Evolutionary conservation across 371 early-diverging fungal species (phyloP).

Genomic region (Rhizopus microsporus): DNA sequence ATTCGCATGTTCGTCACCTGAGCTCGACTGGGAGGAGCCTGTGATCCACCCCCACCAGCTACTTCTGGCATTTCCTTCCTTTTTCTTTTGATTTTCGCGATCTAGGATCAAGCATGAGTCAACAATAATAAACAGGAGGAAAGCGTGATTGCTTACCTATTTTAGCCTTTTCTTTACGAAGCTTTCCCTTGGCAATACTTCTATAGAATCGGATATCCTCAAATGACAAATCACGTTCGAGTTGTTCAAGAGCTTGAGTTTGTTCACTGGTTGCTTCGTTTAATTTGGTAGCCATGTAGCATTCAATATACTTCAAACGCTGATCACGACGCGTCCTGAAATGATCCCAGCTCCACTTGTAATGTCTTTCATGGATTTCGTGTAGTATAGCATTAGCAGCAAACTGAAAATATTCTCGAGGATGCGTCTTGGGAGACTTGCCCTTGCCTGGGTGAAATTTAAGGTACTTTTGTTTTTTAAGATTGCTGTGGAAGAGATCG

Average conservation of each 20-base stretch:
- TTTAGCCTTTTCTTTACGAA: slow-evolving; percentile 59
- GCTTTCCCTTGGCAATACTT: slow-evolving; percentile 60
- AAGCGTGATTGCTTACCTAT: slow-evolving; percentile 25
- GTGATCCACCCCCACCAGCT: slow-evolving; percentile 55
- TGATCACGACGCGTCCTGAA: slow-evolving; percentile 72
- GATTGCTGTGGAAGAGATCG: slow-evolving; percentile 68
- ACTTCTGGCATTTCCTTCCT: slow-evolving; percentile 26
- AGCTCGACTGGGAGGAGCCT: slow-evolving; percentile 7
- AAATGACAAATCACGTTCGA: slow-evolving; percentile 71
- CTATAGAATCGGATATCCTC: slow-evolving; percentile 84
- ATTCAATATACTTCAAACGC: slow-evolving; percentile 65
- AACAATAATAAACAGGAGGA: neutral
- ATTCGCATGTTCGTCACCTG: neutral
- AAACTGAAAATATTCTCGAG: slow-evolving; percentile 75
- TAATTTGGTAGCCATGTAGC: slow-evolving; percentile 59
- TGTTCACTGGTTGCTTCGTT: slow-evolving; percentile 44
- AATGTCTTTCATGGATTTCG: slow-evolving; percentile 74
- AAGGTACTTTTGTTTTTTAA: slow-evolving; percentile 75
- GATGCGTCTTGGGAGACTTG: slow-evolving; percentile 67
- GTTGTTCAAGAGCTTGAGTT: slow-evolving; percentile 36
- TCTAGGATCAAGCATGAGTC: slow-evolving; percentile 13
- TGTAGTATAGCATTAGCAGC: slow-evolving; percentile 72
- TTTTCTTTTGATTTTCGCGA: slow-evolving; percentile 34
- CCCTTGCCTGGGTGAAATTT: slow-evolving; percentile 70
- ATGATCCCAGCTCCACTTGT: slow-evolving; percentile 77